phyloP scores from a whole-genome alignment of 208 protist genomes.

The Borovskyia barvae region DNA sequence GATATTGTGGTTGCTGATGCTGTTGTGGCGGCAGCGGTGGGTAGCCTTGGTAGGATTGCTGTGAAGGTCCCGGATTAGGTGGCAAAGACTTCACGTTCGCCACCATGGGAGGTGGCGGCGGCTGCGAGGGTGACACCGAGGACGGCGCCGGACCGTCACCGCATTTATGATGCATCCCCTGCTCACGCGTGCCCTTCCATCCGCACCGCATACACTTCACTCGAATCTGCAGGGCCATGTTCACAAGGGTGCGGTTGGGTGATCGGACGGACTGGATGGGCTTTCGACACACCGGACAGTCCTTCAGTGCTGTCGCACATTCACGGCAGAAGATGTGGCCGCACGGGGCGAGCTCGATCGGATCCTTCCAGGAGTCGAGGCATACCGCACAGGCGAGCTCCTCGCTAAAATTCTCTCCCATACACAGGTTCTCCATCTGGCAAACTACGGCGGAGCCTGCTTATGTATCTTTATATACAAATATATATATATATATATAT shows the following conservation, averaged over 20 bases:
- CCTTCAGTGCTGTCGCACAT: constrained; percentile 34
- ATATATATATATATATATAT: background rate
- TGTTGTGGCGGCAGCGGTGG: background rate
- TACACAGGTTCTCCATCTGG: constrained; percentile 27
- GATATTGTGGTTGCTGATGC: background rate
- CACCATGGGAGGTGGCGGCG: constrained; percentile 7
- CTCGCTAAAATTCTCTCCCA: constrained; percentile 58
- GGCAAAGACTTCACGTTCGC: constrained; percentile 1
- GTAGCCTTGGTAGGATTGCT: background rate
- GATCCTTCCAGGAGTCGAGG: constrained; percentile 74
- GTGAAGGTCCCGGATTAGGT: constrained; percentile 2
- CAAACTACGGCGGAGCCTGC: background rate
- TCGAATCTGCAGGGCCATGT: constrained; percentile 55
- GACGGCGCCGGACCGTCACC: background rate
- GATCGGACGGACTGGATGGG: constrained; percentile 18
- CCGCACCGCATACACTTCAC: constrained; percentile 57
- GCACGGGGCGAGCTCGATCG: constrained; percentile 35
- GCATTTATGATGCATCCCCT: constrained; percentile 25
- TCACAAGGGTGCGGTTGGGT: constrained; percentile 70
- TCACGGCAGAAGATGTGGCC: constrained; percentile 63
- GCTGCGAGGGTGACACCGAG: background rate
- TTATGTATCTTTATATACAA: background rate
- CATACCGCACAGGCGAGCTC: constrained; percentile 73
- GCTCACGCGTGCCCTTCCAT: constrained; percentile 64
- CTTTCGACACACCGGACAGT: constrained; percentile 65